phyloP scores from a whole-genome alignment of 345 rosid species.

The Eucalyptus sp. region DNA sequence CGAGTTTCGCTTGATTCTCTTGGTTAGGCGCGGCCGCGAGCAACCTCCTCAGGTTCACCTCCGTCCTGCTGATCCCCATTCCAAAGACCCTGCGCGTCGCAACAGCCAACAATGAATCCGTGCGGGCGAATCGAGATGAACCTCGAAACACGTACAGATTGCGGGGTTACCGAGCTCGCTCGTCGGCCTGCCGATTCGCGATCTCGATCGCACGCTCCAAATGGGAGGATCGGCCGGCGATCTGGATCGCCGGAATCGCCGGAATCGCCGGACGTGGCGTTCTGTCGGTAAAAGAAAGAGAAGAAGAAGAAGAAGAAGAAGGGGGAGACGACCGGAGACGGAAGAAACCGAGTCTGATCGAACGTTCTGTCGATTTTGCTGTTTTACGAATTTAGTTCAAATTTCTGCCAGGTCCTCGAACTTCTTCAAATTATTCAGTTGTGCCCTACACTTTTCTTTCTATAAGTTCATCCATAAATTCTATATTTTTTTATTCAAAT shows the following conservation, averaged over 20 bases:
- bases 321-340: not conserved
- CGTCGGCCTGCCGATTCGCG: not conserved
- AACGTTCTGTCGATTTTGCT: not conserved
- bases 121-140: not conserved
- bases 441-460: not conserved
- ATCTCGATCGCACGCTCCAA: not conserved
- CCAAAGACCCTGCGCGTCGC: not conserved
- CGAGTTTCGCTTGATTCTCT: constrained; percentile 62
- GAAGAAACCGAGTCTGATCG: not conserved
- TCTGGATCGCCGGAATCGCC: not conserved
- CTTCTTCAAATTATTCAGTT: not conserved
- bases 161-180: not conserved
- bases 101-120: not conserved
- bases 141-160: not conserved
- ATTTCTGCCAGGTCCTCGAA: not conserved
- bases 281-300: not conserved
- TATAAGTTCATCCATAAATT: not conserved
- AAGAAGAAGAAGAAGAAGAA: not conserved
- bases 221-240: not conserved
- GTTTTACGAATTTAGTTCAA: not conserved
- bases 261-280: not conserved
- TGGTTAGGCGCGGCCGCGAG: constrained; percentile 69
- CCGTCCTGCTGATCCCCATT: constrained; percentile 75
- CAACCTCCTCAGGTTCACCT: constrained; percentile 64
- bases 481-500: not conserved